Conservation (phyloP, 176 grass and related monocot species). For the Carex cristatella region DNA sequence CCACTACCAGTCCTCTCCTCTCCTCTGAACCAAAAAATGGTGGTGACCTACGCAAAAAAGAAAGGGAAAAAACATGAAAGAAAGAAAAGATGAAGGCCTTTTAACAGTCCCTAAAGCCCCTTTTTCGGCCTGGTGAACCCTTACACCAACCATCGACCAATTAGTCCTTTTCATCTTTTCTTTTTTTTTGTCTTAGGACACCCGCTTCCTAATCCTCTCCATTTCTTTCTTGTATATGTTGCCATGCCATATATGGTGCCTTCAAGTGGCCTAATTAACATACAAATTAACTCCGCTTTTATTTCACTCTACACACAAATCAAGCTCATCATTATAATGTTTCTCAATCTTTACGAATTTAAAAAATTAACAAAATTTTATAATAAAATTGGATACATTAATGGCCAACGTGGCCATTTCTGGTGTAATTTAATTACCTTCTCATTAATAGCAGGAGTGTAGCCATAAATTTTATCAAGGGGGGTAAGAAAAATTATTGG, state of each 20-base stretch:
- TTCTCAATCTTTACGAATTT: not conserved
- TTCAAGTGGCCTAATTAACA: not conserved
- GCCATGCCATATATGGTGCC: not conserved
- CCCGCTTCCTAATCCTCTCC: not conserved
- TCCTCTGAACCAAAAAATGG: not conserved
- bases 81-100: constrained; percentile 24
- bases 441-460: no score
- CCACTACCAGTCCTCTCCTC: not conserved
- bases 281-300: not conserved
- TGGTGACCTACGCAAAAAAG: not conserved
- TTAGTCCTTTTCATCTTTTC: not conserved
- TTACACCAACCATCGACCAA: constrained; percentile 28
- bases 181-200: not conserved
- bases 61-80: not conserved
- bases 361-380: not conserved
- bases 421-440: not conserved
- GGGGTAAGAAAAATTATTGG: no score
- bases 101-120: constrained; percentile 35
- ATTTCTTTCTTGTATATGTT: not conserved
- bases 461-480: no score
- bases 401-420: not conserved
- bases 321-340: not conserved
- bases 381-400: not conserved
- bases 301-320: not conserved
- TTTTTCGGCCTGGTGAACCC: constrained; percentile 44